Percentiles rank a stretch among this genome's conserved stretches.
Evolutionary conservation across 768 basidiomycete species (phyloP).

Genomic region (Galerina marginata): DNA sequence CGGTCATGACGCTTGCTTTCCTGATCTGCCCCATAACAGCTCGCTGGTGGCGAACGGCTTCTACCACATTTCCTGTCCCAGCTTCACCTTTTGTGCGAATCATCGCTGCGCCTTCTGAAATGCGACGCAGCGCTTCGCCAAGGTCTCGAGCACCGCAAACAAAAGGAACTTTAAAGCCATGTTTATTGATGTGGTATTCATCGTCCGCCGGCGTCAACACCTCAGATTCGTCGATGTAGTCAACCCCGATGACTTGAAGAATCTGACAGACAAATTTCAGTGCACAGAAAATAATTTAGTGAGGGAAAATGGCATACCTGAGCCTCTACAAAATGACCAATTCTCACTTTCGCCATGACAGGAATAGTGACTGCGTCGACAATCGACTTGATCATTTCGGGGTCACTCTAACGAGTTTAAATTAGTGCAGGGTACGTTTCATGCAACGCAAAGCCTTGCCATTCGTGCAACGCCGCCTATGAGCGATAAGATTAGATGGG

Average conservation of each 20-base stretch:
- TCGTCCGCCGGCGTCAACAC: constrained; percentile 97
- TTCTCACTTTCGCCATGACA: constrained; percentile 95
- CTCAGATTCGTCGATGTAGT: constrained; percentile 96
- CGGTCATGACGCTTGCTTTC: constrained; percentile 84
- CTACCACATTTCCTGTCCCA: constrained; percentile 89
- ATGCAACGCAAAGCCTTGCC: constrained; percentile 52
- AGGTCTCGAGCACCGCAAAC: constrained; percentile 96
- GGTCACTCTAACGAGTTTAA: constrained; percentile 74
- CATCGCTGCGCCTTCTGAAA: constrained; percentile 97
- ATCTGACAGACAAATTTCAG: constrained; percentile 56
- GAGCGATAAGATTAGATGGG: not conserved
- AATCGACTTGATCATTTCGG: constrained; percentile 95
- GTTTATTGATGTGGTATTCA: constrained; percentile 96
- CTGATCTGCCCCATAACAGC: constrained; percentile 85
- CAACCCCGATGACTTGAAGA: constrained; percentile 90
- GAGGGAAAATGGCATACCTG: constrained; percentile 56
- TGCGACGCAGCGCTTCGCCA: constrained; percentile 94
- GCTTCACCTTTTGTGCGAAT: constrained; percentile 97
- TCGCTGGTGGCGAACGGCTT: constrained; percentile 93
- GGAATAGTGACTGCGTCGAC: constrained; percentile 94
- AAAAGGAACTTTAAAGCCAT: constrained; percentile 92
- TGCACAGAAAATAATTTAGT: not conserved
- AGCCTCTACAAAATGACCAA: constrained; percentile 97
- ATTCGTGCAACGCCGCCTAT: constrained; percentile 91
- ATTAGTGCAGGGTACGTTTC: constrained; percentile 11